phyloP scores from a whole-genome alignment of 139 green algal genomes.

The Edaphochlamys debaryana region DNA sequence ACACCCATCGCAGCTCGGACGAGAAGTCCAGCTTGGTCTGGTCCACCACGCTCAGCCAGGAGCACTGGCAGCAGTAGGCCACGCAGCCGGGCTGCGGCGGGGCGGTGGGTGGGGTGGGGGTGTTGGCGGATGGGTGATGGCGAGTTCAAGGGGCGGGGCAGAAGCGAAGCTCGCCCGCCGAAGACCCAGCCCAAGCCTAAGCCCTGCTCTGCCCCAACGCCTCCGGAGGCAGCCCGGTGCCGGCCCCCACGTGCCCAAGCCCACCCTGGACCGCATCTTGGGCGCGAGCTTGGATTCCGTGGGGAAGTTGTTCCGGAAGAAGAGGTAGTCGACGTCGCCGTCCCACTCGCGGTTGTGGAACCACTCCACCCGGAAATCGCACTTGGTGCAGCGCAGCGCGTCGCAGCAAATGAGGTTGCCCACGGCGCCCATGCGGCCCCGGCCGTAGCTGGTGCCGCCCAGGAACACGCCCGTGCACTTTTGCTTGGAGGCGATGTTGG shows the following conservation, averaged over 20 bases:
- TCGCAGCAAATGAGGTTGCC: conserved; percentile 46
- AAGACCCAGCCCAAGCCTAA: no score
- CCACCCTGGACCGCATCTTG: conserved; percentile 39
- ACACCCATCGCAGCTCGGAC: conserved; percentile 47
- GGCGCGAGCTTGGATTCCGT: conserved; percentile 42
- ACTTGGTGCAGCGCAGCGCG: conserved; percentile 56
- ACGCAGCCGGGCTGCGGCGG: not conserved
- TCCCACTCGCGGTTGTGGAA: conserved; percentile 46
- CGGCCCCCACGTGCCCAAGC: no score
- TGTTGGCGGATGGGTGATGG: no score
- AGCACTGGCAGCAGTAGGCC: conserved; percentile 61
- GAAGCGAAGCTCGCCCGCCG: no score
- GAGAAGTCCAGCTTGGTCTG: conserved; percentile 43
- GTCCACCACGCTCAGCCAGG: conserved; percentile 31
- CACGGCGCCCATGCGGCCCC: conserved; percentile 43
- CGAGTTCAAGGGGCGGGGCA: no score
- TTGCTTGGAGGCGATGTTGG: conserved; percentile 19
- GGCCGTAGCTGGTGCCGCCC: conserved; percentile 18
- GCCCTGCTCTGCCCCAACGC: no score
- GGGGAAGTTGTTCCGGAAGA: conserved; percentile 58
- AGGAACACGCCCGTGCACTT: conserved; percentile 51
- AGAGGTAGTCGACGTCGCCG: conserved; percentile 49
- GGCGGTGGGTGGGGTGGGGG: no score
- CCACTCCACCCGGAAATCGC: conserved; percentile 51
- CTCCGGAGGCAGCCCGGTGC: no score